Evolutionary conservation across 352 stramenopile species (phyloP), one percentile per base, ranked within the genome.

Genomic region (Phytophthora pisi): DNA sequence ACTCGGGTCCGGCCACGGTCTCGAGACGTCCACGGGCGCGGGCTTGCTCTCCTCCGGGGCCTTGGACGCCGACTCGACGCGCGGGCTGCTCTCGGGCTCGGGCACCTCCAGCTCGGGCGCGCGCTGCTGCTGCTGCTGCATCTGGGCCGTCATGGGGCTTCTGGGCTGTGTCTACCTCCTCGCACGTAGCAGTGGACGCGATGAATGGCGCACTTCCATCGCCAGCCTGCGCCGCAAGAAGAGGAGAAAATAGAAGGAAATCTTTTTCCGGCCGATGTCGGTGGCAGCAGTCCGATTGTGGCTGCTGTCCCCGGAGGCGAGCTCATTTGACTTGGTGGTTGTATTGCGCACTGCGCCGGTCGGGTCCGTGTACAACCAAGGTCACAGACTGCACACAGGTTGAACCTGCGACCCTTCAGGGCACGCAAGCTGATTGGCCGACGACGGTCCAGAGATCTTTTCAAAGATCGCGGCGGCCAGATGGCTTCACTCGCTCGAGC

Each of bases 51-150:
- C 66, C 23, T 70, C 34, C 3, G 38, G 26, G 20, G 24, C 23
- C 45, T 55, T 71, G 20, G 60, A 38, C 34, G 56, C 46, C 11
- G 40, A 40, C 20, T 61, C 59, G 15, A 57, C 4, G 31, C 56
- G 49, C 28, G 64, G 57, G 28, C 57, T 67, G 58, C 57, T 68
- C 62, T 75, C 63, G 18, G 67, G 61, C 51, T 66, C 60, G 28
- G 50, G 38, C 43, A 47, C 26, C 7, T 61, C 66, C 46, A 77
- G 31, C 31, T 77, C 70, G n/a, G 70, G 70, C 5, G 57, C 61
- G 49, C 70, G 47, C 0, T 77, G 70, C 52, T 74, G 70, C 70
- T 77, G 70, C 52, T 77, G 70, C 70, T 78, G 66, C 66, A 69
- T 78, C 52, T 75, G 57, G 51, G 47, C 40, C 40, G 61, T 57